These are phyloP conservation scores for Saitozyma podzolica DNA, from an alignment of 768 basidiomycete species.

Conservation along the genomic window DNA sequence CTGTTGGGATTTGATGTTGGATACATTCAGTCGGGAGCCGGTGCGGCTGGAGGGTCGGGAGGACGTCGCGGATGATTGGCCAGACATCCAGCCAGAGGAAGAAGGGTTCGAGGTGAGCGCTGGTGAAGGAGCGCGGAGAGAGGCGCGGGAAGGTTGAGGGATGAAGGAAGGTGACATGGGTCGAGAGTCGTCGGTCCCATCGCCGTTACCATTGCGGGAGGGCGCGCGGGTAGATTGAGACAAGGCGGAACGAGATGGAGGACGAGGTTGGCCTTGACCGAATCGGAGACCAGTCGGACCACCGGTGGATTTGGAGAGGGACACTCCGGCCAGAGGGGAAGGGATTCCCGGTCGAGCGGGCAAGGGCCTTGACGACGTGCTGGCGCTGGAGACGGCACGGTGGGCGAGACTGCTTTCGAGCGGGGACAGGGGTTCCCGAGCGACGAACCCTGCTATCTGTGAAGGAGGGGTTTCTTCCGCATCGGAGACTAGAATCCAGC, in stretches of 20 bases:
- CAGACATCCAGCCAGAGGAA: not conserved
- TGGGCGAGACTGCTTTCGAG: conserved; percentile 11
- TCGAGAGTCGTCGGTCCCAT: conserved; percentile 8
- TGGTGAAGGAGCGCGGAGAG: conserved; percentile 21
- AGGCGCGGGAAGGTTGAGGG: conserved; percentile 18
- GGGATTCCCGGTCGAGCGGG: conserved; percentile 44
- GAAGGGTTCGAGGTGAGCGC: conserved; percentile 8
- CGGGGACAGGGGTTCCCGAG: conserved; percentile 32
- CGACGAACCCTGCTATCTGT: conserved; percentile 6
- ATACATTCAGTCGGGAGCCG: not conserved
- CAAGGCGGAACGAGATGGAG: conserved; percentile 10
- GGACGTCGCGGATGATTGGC: not conserved
- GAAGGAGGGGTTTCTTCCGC: not conserved
- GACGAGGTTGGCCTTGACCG: conserved; percentile 4
- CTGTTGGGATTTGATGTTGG: not conserved
- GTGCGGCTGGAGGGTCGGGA: conserved; percentile 6
- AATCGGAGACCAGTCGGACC: not conserved
- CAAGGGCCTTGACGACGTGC: conserved; percentile 25
- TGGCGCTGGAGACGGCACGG: conserved; percentile 31
- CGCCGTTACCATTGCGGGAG: conserved; percentile 1
- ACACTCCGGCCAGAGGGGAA: conserved; percentile 8
- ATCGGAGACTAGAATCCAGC: conserved; percentile 38
- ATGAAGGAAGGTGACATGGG: conserved; percentile 30
- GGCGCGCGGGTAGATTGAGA: conserved; percentile 14
- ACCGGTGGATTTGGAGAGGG: conserved; percentile 10